Base-by-base conservation (phyloP, 164 flowering plant species). In the Houttuynia cordata region DNA sequence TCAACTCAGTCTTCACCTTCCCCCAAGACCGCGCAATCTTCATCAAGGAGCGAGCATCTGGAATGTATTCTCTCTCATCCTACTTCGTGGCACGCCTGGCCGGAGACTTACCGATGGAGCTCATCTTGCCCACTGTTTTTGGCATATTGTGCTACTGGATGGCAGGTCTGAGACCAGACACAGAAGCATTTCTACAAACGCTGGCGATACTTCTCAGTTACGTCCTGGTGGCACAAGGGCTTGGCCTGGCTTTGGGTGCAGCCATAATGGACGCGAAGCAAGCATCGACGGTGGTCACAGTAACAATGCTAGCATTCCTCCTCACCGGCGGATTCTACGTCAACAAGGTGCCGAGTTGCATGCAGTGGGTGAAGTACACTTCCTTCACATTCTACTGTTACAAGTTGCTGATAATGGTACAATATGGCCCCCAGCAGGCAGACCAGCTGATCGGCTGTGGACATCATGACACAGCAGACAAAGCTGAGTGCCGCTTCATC, bases 21-120 rank as follows among this genome's bases (percentile, higher is more conserved):
- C 96, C 97, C 1, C 97, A 88, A 78, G 97, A 91, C 20, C 82
- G 94, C 0, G 84, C 90, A 18, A 74, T 88, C 62, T 80, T 91
- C 70, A 47, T 71, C 40, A 86, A 84, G 51, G 97, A 91, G 55
- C 74, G 84, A 8, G 73, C 97, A 0, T 83, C 94, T 0, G 91
- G 91, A 4, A 88, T 88, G 94, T 91, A 88, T 79, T 71, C 87
- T 0, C 78, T 88, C 9, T 88, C 94, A 0, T 69, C 97, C 14
- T 91, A 88, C 65, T 91, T 86, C 88, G 76, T 83, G 84, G 89
- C 94, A 0, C 70, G 87, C n/a, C 75, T 85, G 10, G 69, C 73
- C 0, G 90, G 91, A 6, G 96, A 88, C 64, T n/a, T 83, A 7
- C 91, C 91, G 0, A 79, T 91, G 96, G 97, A 91, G 67, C 91